Evolutionary conservation across 208 protist species (phyloP), one percentile per base, ranked within the genome.

Genomic region (Wallacemonas sp.): DNA sequence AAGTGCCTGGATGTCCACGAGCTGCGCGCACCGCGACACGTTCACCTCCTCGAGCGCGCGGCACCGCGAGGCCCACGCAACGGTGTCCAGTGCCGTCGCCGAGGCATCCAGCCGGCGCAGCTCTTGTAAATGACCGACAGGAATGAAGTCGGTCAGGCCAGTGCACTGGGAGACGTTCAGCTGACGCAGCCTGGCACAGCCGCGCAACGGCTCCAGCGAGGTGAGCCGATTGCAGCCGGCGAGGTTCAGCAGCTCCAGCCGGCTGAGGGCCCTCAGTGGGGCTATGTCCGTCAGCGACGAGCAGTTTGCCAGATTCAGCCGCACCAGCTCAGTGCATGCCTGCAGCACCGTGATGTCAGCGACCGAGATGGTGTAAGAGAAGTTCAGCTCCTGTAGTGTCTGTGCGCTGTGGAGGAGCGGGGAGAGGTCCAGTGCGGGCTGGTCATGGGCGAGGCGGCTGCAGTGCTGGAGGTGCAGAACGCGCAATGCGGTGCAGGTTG

Each of bases 31-130:
- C 24, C 55, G 55, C 26, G 55, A 33, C 10, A 46, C 39, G n/a
- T 62, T 62, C 38, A 62, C 55, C 37, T 62, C 55, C 55, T 62
- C 39, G 12, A 62, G 55, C 9, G 36, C 34, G 24, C 34, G 50
- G 30, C 50, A 57, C 2, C 50, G 50, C n/a, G 15, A 3, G 1
- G 38, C 38, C 50, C 50, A 57, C 17, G 29, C 29, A 8, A 57
- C 32, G 30, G 50, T 41, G 29, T 38, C n/a, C n/a, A 57, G 36
- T 19, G 6, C 3, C 13, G 50, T 57, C n/a, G 30, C 50, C 10
- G 50, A 57, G 29, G n/a, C 29, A 19, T 57, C 50, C 8, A 57
- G 50, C 17, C 50, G 50, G 12, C 50, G 50, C 29, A 57, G 50
- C 3, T 57, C 50, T 9, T 17, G 50, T 21, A 57, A 39, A 19